phyloP scores from a whole-genome alignment of 2,329 filamentous ascomycete genomes.

The Penicillium sp. region DNA sequence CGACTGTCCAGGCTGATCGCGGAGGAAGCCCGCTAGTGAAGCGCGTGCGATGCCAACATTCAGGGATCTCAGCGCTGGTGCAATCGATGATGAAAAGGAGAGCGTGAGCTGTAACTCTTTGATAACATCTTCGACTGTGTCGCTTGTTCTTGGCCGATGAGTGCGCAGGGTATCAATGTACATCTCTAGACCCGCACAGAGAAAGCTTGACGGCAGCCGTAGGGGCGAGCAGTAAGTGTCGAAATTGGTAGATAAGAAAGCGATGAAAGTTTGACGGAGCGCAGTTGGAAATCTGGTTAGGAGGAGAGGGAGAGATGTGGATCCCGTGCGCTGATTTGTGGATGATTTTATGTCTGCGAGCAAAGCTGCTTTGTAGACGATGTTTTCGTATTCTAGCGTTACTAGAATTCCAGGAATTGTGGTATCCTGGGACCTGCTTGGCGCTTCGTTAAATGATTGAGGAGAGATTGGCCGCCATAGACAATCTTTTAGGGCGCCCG shows the following conservation, averaged over 20 bases:
- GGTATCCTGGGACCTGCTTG: constrained; percentile 26
- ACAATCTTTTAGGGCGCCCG: constrained; percentile 50
- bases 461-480: constrained; percentile 42
- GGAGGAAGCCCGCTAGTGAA: constrained; percentile 24
- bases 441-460: constrained; percentile 27
- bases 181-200: constrained; percentile 46
- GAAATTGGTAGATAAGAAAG: constrained; percentile 51
- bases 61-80: constrained; percentile 35
- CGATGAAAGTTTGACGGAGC: constrained; percentile 49
- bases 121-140: constrained; percentile 31
- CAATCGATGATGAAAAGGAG: constrained; percentile 35
- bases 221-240: constrained; percentile 50
- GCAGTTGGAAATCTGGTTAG: constrained; percentile 52
- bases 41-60: constrained; percentile 36
- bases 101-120: constrained; percentile 43
- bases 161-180: constrained; percentile 27
- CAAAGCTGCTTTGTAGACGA: constrained; percentile 51
- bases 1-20: not conserved
- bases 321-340: constrained; percentile 28
- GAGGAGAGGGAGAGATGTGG: constrained; percentile 51
- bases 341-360: constrained; percentile 38
- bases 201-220: constrained; percentile 44
- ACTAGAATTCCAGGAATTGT: constrained; percentile 46
- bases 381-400: constrained; percentile 50
- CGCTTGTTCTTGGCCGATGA: not conserved